These are phyloP conservation scores for Aspergillus sp. DNA, from an alignment of 2,329 filamentous ascomycete species.

Conservation along the genomic window DNA sequence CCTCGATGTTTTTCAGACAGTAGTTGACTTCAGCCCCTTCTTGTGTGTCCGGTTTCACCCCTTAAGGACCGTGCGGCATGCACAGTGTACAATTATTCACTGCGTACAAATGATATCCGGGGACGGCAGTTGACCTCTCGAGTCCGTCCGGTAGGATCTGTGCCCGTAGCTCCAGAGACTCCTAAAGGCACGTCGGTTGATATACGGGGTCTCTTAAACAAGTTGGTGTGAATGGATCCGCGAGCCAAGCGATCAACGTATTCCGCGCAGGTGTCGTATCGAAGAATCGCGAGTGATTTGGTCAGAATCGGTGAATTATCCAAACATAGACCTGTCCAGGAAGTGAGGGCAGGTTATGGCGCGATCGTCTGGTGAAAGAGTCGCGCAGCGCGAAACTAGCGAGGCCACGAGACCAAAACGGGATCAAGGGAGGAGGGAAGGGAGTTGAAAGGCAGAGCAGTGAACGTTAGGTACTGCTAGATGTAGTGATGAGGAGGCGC, in stretches of 20 bases:
- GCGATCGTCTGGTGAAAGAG: slow-evolving; percentile 15
- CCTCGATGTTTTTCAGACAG: slow-evolving; percentile 16
- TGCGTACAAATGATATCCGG: background rate
- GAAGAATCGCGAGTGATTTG: background rate
- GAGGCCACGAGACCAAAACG: slow-evolving; percentile 2
- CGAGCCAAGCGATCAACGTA: background rate
- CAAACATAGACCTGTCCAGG: background rate
- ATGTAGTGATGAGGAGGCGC: slow-evolving; percentile 2
- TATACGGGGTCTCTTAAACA: slow-evolving; percentile 1
- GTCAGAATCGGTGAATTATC: background rate
- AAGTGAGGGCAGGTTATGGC: slow-evolving; percentile 10
- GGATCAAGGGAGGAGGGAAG: background rate
- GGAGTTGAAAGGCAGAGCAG: slow-evolving; percentile 15
- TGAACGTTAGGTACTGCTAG: slow-evolving; percentile 1
- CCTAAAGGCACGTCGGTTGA: background rate
- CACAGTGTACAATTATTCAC: slow-evolving; percentile 5
- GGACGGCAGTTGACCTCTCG: slow-evolving; percentile 3
- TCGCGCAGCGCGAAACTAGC: slow-evolving; percentile 22
- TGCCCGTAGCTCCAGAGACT: slow-evolving; percentile 12
- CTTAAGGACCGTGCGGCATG: slow-evolving; percentile 17
- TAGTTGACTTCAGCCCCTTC: slow-evolving; percentile 21
- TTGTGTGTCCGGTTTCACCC: slow-evolving; percentile 10
- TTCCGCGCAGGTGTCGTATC: background rate
- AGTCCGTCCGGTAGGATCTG: background rate
- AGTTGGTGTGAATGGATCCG: background rate